Base-by-base conservation (phyloP, 164 flowering plant genomes). In the Magnolia kwangsiensis region DNA sequence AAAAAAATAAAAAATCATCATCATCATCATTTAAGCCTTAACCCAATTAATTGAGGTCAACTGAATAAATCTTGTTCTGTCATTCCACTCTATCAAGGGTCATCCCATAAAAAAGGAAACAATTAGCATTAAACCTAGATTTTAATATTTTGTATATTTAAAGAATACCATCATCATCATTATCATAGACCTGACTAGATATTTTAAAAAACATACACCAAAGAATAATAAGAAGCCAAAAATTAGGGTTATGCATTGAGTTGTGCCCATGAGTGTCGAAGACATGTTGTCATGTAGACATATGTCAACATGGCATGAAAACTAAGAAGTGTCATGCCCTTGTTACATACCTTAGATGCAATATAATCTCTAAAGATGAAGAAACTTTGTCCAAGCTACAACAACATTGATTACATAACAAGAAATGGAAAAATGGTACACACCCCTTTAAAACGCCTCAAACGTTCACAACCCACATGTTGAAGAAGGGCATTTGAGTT, bases 381-480 rank as follows among this genome's bases (percentile, higher is more conserved):
- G 16, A 55, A 55, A 55, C 18, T 55, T 11, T 55, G 61, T 55
- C 11, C 51, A 64, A 19, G 23, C 21, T 4, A 64, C 0, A 24
- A 8, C 2, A 63, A n/a, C 19, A 20, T 2, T 21, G 59, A n/a
- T 29, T 23, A 16, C 68, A 24, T 13, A 1, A 75, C 5, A 59
- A 13, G 73, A 55, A 72, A 75, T 0, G 3, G 68, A 58, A 69
- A 21, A 75, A 37, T 18, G 18, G 37, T 18, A 85, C 92, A 81
- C 78, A 93, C 98, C 79, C 91, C 90, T 80, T 87, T 85, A 73
- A 91, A 90, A 69, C 81, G 83, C 1, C 61, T 37, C 83, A 96
- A 74, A 51, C 69, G 84, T 1, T 83, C 76, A 11, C 67, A 71
- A 68, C 75, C 87, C 31, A 90, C 55, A 79, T 84, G 74, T 63